Evolutionary conservation across 169 alveolate species (phyloP).

Genomic region (Cryptosporidium parvum): DNA sequence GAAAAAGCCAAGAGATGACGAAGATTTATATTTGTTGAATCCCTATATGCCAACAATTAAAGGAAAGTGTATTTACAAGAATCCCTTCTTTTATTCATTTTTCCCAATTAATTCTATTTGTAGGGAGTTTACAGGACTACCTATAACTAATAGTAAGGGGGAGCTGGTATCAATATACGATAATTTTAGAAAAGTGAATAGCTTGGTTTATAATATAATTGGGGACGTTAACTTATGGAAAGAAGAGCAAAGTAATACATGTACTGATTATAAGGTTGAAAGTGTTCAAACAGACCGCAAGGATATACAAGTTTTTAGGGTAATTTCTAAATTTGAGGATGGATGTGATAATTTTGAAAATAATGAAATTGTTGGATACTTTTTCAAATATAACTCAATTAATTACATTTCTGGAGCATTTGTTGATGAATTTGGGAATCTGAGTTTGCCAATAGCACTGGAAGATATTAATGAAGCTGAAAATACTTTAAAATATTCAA

Average conservation of each 20-base stretch:
- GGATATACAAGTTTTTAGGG: neutral
- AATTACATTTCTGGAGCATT: constrained; percentile 26
- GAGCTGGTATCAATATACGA: constrained; percentile 60
- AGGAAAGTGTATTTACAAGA: constrained; percentile 54
- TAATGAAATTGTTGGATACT: constrained; percentile 19
- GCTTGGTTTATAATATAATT: neutral
- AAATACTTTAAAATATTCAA: neutral
- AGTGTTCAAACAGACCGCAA: neutral
- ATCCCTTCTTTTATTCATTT: constrained; percentile 40
- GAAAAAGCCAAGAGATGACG: constrained; percentile 28
- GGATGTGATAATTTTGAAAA: neutral
- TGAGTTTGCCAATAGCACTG: neutral
- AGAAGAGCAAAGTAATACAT: neutral
- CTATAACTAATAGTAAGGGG: constrained; percentile 25
- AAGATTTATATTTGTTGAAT: constrained; percentile 37
- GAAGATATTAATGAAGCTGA: neutral
- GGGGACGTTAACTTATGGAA: constrained; percentile 52
- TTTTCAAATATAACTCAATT: constrained; percentile 27
- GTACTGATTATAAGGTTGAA: neutral
- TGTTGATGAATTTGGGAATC: constrained; percentile 2
- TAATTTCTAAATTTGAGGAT: neutral
- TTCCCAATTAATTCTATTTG: constrained; percentile 34
- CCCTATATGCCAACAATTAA: constrained; percentile 56
- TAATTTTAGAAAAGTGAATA: constrained; percentile 21
- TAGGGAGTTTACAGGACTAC: constrained; percentile 67